Conservation (phyloP, 257 asterid genomes). For the Solanum sitiens region DNA sequence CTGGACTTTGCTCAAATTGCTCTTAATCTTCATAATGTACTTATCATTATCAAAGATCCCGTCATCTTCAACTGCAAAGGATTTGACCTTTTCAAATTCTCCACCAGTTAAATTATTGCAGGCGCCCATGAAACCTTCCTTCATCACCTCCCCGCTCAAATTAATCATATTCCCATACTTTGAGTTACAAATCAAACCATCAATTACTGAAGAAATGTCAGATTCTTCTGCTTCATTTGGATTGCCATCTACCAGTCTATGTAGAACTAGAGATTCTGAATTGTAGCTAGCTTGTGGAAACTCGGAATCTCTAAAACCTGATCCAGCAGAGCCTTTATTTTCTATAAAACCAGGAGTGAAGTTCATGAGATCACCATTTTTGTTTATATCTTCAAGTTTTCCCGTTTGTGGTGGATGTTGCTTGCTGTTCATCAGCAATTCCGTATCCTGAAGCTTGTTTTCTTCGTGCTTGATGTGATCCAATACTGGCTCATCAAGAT, state of each 20-base stretch:
- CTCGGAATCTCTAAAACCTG: constrained; percentile 15
- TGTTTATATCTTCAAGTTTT: constrained; percentile 10
- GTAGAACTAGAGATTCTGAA: constrained; percentile 1
- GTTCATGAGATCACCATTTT: constrained; percentile 2
- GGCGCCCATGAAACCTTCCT: constrained; percentile 11
- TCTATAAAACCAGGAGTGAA: constrained; percentile 2
- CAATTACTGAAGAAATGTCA: constrained; percentile 10
- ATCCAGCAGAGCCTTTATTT: constrained; percentile 15
- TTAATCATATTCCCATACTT: constrained; percentile 10
- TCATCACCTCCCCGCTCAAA: constrained; percentile 9
- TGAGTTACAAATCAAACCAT: constrained; percentile 10
- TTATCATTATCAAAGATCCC: constrained; percentile 11
- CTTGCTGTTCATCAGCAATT: constrained; percentile 20
- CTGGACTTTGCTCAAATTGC: constrained; percentile 12
- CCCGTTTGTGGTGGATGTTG: constrained; percentile 18
- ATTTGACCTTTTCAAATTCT: constrained; percentile 9
- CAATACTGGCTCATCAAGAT: constrained; percentile 13
- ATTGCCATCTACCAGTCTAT: constrained; percentile 19
- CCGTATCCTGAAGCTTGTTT: constrained; percentile 17
- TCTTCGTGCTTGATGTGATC: constrained; percentile 10
- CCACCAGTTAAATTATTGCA: constrained; percentile 9
- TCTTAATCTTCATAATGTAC: constrained; percentile 9
- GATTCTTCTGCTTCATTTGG: constrained; percentile 9
- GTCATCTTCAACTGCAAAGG: constrained; percentile 18
- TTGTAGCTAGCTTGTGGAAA: background rate